Evolutionary conservation across 2,329 filamentous ascomycete genomes (phyloP).

Genomic region (Samsoniella hepiali): DNA sequence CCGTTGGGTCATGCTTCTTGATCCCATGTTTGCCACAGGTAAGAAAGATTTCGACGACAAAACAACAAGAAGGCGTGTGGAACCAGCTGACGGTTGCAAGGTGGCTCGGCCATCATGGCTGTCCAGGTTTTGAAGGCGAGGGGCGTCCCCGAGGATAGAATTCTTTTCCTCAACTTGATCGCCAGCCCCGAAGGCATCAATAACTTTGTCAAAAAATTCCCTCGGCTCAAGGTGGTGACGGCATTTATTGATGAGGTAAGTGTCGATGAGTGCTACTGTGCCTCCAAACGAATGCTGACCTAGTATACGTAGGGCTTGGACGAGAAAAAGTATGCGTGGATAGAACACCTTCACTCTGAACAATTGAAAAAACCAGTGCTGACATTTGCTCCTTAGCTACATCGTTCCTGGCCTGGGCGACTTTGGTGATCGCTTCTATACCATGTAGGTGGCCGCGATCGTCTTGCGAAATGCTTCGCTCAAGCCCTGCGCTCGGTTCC

Average conservation of each 20-base stretch:
- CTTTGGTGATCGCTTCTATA: conserved; percentile 95
- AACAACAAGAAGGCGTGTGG: background rate
- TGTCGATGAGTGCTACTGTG: background rate
- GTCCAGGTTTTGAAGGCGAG: conserved; percentile 87
- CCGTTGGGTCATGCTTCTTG: conserved; percentile 87
- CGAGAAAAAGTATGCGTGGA: conserved; percentile 79
- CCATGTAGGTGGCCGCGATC: conserved; percentile 55
- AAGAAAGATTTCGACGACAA: conserved; percentile 25
- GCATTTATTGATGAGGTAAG: conserved; percentile 83
- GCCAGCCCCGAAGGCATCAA: conserved; percentile 91
- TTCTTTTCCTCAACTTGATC: conserved; percentile 94
- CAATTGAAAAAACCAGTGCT: conserved; percentile 4
- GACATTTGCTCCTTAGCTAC: conserved; percentile 58
- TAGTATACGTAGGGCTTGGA: conserved; percentile 64
- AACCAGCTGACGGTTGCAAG: conserved; percentile 41
- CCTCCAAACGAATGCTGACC: conserved; percentile 24
- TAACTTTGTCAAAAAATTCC: conserved; percentile 86
- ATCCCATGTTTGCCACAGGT: conserved; percentile 99
- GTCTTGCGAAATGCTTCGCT: background rate
- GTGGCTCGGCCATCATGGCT: conserved; percentile 94
- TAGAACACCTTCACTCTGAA: background rate
- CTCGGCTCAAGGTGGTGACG: conserved; percentile 85
- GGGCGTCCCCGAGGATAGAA: conserved; percentile 91
- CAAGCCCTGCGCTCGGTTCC: background rate
- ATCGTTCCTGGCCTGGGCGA: conserved; percentile 92